These are phyloP conservation scores for Phanerodontia chrysosporium DNA, from an alignment of 768 basidiomycete species.

Conservation along the genomic window DNA sequence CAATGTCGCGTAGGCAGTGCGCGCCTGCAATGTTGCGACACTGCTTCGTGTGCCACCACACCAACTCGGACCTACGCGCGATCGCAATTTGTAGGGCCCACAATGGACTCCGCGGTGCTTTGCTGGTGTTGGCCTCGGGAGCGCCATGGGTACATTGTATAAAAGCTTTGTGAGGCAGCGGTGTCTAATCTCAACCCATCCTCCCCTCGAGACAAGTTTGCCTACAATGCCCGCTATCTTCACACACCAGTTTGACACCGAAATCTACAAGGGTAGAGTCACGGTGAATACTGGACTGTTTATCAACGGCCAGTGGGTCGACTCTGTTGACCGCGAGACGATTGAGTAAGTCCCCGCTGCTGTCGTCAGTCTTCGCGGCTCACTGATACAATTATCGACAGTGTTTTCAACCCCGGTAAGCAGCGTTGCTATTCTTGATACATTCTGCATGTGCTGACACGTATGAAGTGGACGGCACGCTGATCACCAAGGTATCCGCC, in stretches of 20 bases:
- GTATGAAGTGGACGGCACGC: constrained; percentile 1
- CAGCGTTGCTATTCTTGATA: not conserved
- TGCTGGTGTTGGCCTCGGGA: too few relatives aligned
- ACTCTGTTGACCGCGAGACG: constrained; percentile 9
- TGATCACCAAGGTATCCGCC: constrained; percentile 30
- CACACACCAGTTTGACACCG: constrained; percentile 22
- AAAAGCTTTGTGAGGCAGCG: too few relatives aligned
- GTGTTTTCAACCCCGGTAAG: constrained; percentile 1
- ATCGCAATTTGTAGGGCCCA: too few relatives aligned
- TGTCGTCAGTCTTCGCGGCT: not conserved
- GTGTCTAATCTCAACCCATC: too few relatives aligned
- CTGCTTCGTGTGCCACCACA: too few relatives aligned
- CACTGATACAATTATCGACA: not conserved
- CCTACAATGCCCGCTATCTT: constrained; percentile 14
- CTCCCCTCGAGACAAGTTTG: not conserved
- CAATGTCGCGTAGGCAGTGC: too few relatives aligned
- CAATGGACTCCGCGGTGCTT: too few relatives aligned
- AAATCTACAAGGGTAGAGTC: constrained; percentile 23
- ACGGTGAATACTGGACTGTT: constrained; percentile 35
- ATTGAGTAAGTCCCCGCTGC: constrained; percentile 12
- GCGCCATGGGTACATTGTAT: not conserved
- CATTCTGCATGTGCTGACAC: not conserved
- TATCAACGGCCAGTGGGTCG: constrained; percentile 35
- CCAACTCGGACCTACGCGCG: too few relatives aligned
- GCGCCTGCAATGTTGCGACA: too few relatives aligned